Evolutionary conservation across 371 early-diverging fungal species (phyloP).

Genomic region (Mucor lusitanicus): DNA sequence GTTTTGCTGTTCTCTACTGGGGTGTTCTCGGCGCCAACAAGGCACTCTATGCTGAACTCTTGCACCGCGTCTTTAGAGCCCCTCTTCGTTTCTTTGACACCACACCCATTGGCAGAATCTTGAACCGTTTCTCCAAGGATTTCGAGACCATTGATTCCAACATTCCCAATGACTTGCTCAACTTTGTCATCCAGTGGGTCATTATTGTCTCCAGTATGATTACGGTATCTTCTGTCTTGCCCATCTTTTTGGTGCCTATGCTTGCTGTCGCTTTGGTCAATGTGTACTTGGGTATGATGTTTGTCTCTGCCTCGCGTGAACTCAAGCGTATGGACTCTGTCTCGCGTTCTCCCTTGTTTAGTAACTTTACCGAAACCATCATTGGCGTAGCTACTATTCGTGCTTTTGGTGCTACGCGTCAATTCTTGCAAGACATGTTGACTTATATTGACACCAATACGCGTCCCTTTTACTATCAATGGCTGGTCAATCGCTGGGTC

Average conservation of each 20-base stretch:
- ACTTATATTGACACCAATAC: slow-evolving; percentile 11
- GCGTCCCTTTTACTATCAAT: slow-evolving; percentile 68
- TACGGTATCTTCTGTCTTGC: slow-evolving; percentile 59
- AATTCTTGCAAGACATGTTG: background rate
- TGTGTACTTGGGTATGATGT: slow-evolving; percentile 29
- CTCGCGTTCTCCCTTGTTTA: too few species aligned
- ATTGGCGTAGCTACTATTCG: background rate
- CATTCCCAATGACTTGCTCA: slow-evolving; percentile 43
- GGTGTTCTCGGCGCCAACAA: slow-evolving; percentile 42
- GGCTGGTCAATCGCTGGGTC: slow-evolving; percentile 83
- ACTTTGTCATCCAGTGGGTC: slow-evolving; percentile 62
- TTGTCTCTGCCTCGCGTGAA: slow-evolving; percentile 33
- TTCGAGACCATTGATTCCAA: slow-evolving; percentile 51
- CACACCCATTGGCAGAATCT: slow-evolving; percentile 68
- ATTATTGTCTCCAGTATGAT: slow-evolving; percentile 65
- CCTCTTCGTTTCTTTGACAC: slow-evolving; percentile 47
- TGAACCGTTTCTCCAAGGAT: slow-evolving; percentile 70
- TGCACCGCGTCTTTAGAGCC: slow-evolving; percentile 30
- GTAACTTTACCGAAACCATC: too few species aligned
- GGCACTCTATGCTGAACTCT: slow-evolving; percentile 16
- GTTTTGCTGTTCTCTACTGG: slow-evolving; percentile 45
- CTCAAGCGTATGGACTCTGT: too few species aligned
- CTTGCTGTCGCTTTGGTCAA: slow-evolving; percentile 49
- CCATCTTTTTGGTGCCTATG: slow-evolving; percentile 56
- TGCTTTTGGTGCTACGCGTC: background rate